Evolutionary conservation across 495 filamentous ascomycete species (phyloP), one percentile per base, ranked within the genome.

Genomic region (Xylaria nigripes): DNA sequence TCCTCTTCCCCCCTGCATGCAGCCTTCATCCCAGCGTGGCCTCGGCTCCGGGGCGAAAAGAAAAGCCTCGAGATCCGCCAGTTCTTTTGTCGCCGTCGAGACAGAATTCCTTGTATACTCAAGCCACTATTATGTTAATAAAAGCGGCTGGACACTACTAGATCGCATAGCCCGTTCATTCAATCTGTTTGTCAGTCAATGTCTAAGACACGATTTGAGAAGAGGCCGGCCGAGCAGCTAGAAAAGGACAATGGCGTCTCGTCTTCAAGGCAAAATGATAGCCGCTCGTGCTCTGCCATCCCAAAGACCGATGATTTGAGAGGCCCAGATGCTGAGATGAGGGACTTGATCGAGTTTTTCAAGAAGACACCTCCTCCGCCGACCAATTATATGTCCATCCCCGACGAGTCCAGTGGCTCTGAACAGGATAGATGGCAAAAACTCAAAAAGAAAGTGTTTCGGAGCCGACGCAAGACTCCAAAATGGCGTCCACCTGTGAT

Each of bases 341-440:
- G 41, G 19, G 72, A 63, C 0, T 57, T 77, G 25, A 61, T 70
- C 22, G 65, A 73, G 6, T 76, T 75, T 51, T 59, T 79, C 38
- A 62, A 63, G 50, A 68, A 67, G n/a, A 69, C 66, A 3, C 60
- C 74, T 1, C 73, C 71, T 30, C 73, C 71, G 15, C 65, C 68
- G 2, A 61, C 58, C 0, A 74, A 75, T 48, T 63, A 51, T 54
- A 70, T 74, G 68, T 74, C 74, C 1, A 59, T 58, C 25, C 64
- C 66, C 0, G 68, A 68, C 29, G 27, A 67, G 21, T 49, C 61
- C 51, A 58, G 55, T 24, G 51, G 48, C 48, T 47, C 54, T 12
- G 52, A 55, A 23, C 49, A 58, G 43, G 48, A 63, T 10, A 60
- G 54, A 54, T 63, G 67, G 62, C 44, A 48, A 45, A 30, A 57